Evolutionary conservation across 257 asterid species (phyloP).

Genomic region (Ligustrum vulgare): DNA sequence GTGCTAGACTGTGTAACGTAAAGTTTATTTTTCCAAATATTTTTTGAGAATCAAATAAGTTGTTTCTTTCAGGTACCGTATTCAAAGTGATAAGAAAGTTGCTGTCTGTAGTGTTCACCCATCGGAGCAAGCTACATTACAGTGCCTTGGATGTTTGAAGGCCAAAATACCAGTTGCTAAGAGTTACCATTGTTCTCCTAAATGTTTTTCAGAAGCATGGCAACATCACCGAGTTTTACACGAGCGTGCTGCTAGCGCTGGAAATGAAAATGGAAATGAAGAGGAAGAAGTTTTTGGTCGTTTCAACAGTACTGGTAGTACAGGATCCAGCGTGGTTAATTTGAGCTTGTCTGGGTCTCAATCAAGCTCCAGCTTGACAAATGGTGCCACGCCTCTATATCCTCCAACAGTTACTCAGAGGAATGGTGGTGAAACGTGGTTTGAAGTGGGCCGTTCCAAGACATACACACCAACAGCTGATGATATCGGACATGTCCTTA

Average conservation of each 20-base stretch:
- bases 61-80: slow-evolving; percentile 65
- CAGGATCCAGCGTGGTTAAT: slow-evolving; percentile 48
- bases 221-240: slow-evolving; percentile 90
- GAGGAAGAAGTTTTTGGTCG: slow-evolving; percentile 90
- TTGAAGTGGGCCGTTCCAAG: slow-evolving; percentile 84
- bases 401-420: slow-evolving; percentile 77
- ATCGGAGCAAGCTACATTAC: slow-evolving; percentile 88
- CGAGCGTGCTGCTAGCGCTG: slow-evolving; percentile 85
- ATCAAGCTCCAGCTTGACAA: slow-evolving; percentile 60
- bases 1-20: neutral
- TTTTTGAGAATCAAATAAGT: neutral
- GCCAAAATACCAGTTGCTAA: slow-evolving; percentile 76
- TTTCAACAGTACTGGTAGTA: slow-evolving; percentile 66
- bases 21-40: neutral
- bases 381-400: slow-evolving; percentile 57
- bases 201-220: slow-evolving; percentile 96
- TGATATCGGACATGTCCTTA: slow-evolving; percentile 86
- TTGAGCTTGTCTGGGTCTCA: slow-evolving; percentile 48
- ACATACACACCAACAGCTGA: slow-evolving; percentile 92
- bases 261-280: slow-evolving; percentile 73
- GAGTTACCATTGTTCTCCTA: slow-evolving; percentile 92
- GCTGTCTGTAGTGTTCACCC: slow-evolving; percentile 94
- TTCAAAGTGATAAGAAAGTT: slow-evolving; percentile 87
- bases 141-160: slow-evolving; percentile 89
- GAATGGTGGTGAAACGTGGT: slow-evolving; percentile 90